Conservation (phyloP, 2,329 filamentous ascomycete species). For the Ophiosphaerella herpotricha region DNA sequence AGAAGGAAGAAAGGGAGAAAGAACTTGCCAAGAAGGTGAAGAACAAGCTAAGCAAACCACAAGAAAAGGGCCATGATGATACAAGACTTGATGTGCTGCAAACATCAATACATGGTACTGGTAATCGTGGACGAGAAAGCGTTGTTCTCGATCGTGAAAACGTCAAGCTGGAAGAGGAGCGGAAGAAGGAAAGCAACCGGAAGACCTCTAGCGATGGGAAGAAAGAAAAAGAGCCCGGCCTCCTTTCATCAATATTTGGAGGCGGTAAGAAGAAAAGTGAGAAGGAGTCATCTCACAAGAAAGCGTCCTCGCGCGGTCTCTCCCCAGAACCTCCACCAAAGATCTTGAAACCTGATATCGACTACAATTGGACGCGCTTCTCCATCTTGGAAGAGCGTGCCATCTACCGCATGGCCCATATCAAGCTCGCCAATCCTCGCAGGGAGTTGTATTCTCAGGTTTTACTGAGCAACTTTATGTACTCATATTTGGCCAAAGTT, state of each 20-base stretch:
- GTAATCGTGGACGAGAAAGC: constrained; percentile 71
- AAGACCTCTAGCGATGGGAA: constrained; percentile 71
- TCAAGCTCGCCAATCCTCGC: constrained; percentile 96
- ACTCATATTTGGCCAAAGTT: constrained; percentile 96
- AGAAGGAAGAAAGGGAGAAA: constrained; percentile 48
- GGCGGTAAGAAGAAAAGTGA: constrained; percentile 86
- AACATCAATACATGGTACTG: constrained; percentile 74
- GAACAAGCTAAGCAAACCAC: constrained; percentile 68
- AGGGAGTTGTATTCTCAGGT: constrained; percentile 93
- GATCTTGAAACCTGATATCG: constrained; percentile 79
- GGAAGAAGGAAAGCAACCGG: constrained; percentile 77
- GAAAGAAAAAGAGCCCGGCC: constrained; percentile 83
- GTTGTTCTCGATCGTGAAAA: constrained; percentile 80
- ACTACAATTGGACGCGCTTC: constrained; percentile 96
- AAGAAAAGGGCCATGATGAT: constrained; percentile 66
- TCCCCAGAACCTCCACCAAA: constrained; percentile 77
- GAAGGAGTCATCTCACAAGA: constrained; percentile 74
- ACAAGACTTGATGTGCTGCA: constrained; percentile 85
- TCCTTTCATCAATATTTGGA: constrained; percentile 94
- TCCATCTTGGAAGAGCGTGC: constrained; percentile 93
- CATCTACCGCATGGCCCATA: constrained; percentile 98
- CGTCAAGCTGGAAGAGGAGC: constrained; percentile 76
- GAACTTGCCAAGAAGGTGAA: constrained; percentile 55
- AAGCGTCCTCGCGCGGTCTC: constrained; percentile 70
- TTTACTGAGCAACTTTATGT: constrained; percentile 98